A percentile compares a stretch with the other conserved stretches of the same genome.
phyloP scores from a whole-genome alignment of 768 basidiomycete species.

The Floccularia luteovirens region DNA sequence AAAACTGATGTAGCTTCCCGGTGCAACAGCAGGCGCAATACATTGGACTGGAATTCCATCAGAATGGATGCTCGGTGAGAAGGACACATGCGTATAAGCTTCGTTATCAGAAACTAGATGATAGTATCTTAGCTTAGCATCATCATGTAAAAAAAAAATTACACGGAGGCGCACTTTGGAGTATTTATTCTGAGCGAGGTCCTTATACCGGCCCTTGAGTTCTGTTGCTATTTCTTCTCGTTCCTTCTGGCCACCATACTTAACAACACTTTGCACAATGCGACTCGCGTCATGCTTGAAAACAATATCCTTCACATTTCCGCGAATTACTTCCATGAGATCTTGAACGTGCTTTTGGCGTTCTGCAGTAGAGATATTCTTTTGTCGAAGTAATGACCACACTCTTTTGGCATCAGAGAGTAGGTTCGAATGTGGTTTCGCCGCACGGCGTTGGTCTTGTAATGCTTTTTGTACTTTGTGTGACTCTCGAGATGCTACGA shows the following conservation, averaged over 20 bases:
- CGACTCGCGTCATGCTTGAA: conserved; percentile 90
- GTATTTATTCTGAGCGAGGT: conserved; percentile 81
- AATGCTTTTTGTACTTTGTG: conserved; percentile 66
- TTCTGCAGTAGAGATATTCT: conserved; percentile 60
- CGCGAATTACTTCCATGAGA: conserved; percentile 71
- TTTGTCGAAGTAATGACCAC: conserved; percentile 72
- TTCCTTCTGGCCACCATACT: conserved; percentile 69
- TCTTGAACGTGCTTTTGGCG: conserved; percentile 67
- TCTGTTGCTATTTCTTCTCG: conserved; percentile 77
- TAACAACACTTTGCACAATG: conserved; percentile 77
- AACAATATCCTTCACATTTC: conserved; percentile 78
- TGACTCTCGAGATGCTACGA: conserved; percentile 53
- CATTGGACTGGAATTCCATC: conserved; percentile 67
- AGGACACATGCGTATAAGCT: conserved; percentile 72
- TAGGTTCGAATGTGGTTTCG: conserved; percentile 70
- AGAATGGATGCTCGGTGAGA: conserved; percentile 70
- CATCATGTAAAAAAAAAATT: background rate
- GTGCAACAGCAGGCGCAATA: conserved; percentile 76
- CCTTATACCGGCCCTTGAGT: conserved; percentile 72
- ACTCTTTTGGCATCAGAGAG: conserved; percentile 66
- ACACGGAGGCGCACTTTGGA: conserved; percentile 57
- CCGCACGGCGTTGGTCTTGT: conserved; percentile 61
- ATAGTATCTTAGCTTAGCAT: too few species aligned
- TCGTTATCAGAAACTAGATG: conserved; percentile 68
- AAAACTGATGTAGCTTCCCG: conserved; percentile 78